A percentile compares a stretch with the other conserved stretches of the same genome.
Conservation (phyloP, 2,329 filamentous ascomycete genomes). For the Tolypocladium tundrense region DNA sequence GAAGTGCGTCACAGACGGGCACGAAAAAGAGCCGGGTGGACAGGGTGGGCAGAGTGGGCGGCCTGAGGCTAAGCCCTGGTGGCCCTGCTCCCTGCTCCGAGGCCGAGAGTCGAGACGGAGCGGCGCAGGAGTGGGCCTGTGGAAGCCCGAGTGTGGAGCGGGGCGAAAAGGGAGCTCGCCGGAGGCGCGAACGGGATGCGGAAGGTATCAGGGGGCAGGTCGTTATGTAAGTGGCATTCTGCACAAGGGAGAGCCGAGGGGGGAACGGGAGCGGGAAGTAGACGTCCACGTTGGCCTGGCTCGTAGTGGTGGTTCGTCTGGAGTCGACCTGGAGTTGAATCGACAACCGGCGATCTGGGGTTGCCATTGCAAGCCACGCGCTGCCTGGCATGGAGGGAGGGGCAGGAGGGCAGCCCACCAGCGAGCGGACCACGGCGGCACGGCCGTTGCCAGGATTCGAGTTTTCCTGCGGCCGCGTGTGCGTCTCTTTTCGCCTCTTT, state of each 20-base stretch:
- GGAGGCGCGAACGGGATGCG: not conserved
- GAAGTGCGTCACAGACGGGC: not conserved
- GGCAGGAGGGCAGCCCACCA: not conserved
- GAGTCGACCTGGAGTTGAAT: not conserved
- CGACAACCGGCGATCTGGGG: not conserved
- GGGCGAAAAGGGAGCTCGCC: not conserved
- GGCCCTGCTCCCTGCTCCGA: conserved; percentile 2
- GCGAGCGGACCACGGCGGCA: too few relatives aligned
- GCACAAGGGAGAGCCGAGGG: not conserved
- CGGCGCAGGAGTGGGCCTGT: conserved; percentile 5
- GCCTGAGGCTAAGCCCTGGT: conserved; percentile 1
- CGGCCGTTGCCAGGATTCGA: not conserved
- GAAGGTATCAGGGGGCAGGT: not conserved
- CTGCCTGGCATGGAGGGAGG: not conserved
- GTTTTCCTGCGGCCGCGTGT: not conserved
- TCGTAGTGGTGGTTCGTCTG: not conserved
- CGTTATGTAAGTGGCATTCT: not conserved
- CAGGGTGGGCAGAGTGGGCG: not conserved
- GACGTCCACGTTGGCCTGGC: too few relatives aligned
- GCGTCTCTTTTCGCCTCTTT: not conserved
- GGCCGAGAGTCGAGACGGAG: conserved; percentile 6
- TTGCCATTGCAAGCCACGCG: not conserved
- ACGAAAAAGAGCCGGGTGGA: conserved; percentile 17
- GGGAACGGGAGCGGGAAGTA: not conserved
- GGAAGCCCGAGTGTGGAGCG: conserved; percentile 4